phyloP scores from a whole-genome alignment of 75 land plant genomes.

The Sequoia sempervirens region DNA sequence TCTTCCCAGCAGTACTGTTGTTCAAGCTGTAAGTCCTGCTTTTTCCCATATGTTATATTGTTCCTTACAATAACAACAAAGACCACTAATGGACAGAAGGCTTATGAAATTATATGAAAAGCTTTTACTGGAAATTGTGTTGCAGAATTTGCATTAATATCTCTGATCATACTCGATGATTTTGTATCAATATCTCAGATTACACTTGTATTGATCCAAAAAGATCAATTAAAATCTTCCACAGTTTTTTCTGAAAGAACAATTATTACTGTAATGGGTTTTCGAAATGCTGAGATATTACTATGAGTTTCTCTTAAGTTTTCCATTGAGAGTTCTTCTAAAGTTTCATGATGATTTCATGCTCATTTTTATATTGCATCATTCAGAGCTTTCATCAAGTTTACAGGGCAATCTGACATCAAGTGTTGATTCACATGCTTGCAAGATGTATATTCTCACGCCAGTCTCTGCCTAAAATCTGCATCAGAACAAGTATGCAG shows the following conservation, averaged over 20 bases:
- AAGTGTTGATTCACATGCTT: conserved; percentile 30
- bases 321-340: not conserved
- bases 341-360: not conserved
- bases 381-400: conserved; percentile 2
- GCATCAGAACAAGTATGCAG: not conserved
- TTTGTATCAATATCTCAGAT: too few relatives aligned
- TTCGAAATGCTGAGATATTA: not conserved
- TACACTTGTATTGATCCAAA: too few relatives aligned
- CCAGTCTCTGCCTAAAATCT: not conserved
- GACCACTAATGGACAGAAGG: too few relatives aligned
- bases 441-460: conserved; percentile 23
- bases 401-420: conserved; percentile 16
- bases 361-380: not conserved
- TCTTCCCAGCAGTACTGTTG: conserved; percentile 25
- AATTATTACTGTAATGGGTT: not conserved
- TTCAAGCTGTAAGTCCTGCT: conserved; percentile 37
- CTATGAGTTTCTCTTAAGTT: not conserved
- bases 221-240: too few relatives aligned
- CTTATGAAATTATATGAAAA: too few relatives aligned
- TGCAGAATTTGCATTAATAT: too few relatives aligned
- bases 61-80: not conserved
- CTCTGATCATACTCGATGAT: too few relatives aligned
- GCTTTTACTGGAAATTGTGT: too few relatives aligned
- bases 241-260: not conserved
- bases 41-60: too few relatives aligned